phyloP scores from a whole-genome alignment of 371 early-diverging fungal species.

The Nematocida sp. region DNA sequence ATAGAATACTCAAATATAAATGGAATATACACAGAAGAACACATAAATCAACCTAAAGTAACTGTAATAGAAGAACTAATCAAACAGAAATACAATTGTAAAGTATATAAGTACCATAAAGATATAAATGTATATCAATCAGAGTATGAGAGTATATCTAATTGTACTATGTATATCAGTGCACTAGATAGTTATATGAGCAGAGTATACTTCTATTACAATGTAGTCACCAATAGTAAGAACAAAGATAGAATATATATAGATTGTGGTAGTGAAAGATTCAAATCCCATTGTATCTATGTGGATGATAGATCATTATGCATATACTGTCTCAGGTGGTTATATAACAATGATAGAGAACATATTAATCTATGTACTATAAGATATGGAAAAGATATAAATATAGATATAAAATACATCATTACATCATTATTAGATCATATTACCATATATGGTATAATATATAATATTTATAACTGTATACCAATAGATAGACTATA shows the following conservation, averaged over 20 bases:
- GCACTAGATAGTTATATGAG: constrained; percentile 37
- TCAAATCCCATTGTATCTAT: constrained; percentile 23
- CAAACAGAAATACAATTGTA: neutral
- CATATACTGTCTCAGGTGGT: constrained; percentile 40
- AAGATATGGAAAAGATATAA: too few relatives aligned
- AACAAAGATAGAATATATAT: neutral
- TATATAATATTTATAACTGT: too few relatives aligned
- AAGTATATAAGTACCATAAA: neutral
- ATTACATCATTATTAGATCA: too few relatives aligned
- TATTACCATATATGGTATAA: too few relatives aligned
- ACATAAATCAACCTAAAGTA: constrained; percentile 22
- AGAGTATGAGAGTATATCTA: neutral
- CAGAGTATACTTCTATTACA: constrained; percentile 47
- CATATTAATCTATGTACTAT: constrained; percentile 3
- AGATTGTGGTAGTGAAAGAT: constrained; percentile 38
- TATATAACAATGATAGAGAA: constrained; percentile 21
- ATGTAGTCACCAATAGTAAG: constrained; percentile 13
- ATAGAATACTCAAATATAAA: constrained; percentile 19
- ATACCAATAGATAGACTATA: too few relatives aligned
- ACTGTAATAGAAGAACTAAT: neutral
- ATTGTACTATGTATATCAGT: constrained; percentile 25
- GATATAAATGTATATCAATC: constrained; percentile 1
- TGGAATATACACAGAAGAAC: constrained; percentile 16
- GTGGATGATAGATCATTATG: neutral
- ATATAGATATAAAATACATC: too few relatives aligned